Base-by-base conservation (phyloP, 768 basidiomycete species). In the Podaxis rugospora region DNA sequence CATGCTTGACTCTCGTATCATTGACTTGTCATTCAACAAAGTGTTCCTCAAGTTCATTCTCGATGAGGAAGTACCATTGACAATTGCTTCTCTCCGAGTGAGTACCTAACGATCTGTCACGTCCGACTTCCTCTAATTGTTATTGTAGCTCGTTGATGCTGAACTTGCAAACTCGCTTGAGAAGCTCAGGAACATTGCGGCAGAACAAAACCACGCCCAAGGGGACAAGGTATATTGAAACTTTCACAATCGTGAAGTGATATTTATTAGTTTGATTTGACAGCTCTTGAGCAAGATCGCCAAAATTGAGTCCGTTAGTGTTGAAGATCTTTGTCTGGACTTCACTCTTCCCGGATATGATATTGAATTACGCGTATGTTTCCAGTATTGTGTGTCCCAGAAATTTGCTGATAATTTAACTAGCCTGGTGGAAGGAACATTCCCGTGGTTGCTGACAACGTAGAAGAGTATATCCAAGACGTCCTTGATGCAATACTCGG, bases 331-430 rank as follows among this genome's bases (percentile, higher is more conserved):
- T 36, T 86, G 90, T 0, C 83, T 99, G 18, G 97, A 99, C 75
- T 99, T 98, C 73, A 98, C 96, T 6, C 80, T 98, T 16, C 97
- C 97, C 7, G 97, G 97, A 13, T 95, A 96, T 69, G 88, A 95
- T 68, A 90, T 98, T 60, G 93, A 97, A 72, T 81, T 98, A 28
- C 85, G 85, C 71, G 94, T 93, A 70, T 60, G 85, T 72, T 73
- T 52, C 57, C 42, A 5, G 37, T 28, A 11, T 11, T 9, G 0
- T 55, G 23, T 16, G 18, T 51, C 14, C 28, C 16, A 27, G 18
- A 5, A 23, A 16, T 23, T 21, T 39, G 47, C 55, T 63, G 5
- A 59, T 11, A 28, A 32, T 27, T 36, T 61, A 1, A 59, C 13
- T 57, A 96, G 91, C 84, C 88, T 40, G 86, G 87, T 37, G 97